A percentile compares a stretch with the other conserved stretches of the same genome.
phyloP scores from a whole-genome alignment of 352 stramenopile species.

The Phytopythium aichiense region DNA sequence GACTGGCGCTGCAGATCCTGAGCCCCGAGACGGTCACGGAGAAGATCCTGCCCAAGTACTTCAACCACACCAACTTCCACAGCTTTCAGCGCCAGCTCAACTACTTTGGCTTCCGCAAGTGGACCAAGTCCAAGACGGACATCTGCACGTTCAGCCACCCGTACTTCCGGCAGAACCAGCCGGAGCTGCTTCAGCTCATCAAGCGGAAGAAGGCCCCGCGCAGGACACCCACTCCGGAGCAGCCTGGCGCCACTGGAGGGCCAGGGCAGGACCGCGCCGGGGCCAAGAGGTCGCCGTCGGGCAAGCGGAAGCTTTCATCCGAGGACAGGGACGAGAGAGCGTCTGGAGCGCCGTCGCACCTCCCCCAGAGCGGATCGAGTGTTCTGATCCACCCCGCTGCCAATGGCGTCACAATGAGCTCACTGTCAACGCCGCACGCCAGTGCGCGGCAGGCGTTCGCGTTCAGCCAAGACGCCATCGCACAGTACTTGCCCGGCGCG shows the following conservation, averaged over 20 bases:
- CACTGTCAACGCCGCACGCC: slow-evolving; percentile 33
- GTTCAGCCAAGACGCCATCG: slow-evolving; percentile 23
- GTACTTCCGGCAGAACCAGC: slow-evolving; percentile 73
- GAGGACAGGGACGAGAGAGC: slow-evolving; percentile 9
- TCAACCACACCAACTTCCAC: slow-evolving; percentile 92
- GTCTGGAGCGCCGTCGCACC: slow-evolving; percentile 3
- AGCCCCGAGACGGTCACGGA: slow-evolving; percentile 52
- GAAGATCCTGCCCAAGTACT: slow-evolving; percentile 90
- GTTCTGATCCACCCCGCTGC: slow-evolving; percentile 31
- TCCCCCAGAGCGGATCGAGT: slow-evolving; percentile 18
- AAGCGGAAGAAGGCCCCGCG: slow-evolving; percentile 76
- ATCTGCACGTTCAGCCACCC: slow-evolving; percentile 85
- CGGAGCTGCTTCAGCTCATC: slow-evolving; percentile 69
- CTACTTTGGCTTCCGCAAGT: slow-evolving; percentile 92
- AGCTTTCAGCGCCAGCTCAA: slow-evolving; percentile 92
- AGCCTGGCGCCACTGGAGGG: background rate
- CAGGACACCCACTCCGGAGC: slow-evolving; percentile 20
- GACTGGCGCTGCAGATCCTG: slow-evolving; percentile 73
- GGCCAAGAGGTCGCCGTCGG: slow-evolving; percentile 39
- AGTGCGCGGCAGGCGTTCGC: slow-evolving; percentile 16
- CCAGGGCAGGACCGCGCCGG: background rate
- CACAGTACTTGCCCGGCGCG: slow-evolving; percentile 32
- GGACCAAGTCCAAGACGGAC: slow-evolving; percentile 81
- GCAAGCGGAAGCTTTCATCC: slow-evolving; percentile 39
- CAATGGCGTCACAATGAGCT: slow-evolving; percentile 25